Evolutionary conservation across 2,329 filamentous ascomycete species (phyloP).

Genomic region (Sarocladium kiliense): DNA sequence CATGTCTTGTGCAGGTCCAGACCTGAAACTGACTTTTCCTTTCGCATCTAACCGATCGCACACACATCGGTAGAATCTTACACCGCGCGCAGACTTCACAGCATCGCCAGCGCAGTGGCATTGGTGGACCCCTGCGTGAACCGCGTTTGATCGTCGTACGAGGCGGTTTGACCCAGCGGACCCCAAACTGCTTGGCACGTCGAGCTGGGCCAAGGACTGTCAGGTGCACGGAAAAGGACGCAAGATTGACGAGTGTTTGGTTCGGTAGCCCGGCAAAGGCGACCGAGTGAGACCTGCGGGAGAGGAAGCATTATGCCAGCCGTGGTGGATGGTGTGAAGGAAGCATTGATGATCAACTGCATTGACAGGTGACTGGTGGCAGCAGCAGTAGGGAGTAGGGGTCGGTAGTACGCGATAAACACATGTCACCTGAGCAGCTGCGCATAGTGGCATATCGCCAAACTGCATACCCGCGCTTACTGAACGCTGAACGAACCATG

Average conservation of each 20-base stretch:
- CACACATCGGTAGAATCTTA: background rate
- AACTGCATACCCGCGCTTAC: background rate
- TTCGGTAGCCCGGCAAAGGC: conserved; percentile 1
- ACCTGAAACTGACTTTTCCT: background rate
- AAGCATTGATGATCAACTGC: background rate
- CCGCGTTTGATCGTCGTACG: conserved; percentile 7
- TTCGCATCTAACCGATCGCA: background rate
- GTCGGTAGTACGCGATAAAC: background rate
- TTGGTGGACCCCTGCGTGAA: background rate
- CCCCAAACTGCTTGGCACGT: conserved; percentile 6
- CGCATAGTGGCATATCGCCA: background rate
- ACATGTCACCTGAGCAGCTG: background rate
- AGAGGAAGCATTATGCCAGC: background rate
- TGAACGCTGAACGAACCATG: background rate
- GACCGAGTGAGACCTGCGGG: background rate
- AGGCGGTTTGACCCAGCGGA: conserved; percentile 9
- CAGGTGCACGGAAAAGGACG: background rate
- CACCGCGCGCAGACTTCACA: background rate
- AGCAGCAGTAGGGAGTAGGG: background rate
- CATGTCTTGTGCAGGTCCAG: conserved; percentile 1
- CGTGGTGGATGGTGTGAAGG: background rate
- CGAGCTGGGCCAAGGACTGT: background rate
- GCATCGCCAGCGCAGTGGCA: too few species aligned
- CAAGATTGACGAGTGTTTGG: background rate
- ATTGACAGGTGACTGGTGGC: too few species aligned